Conservation (phyloP, 2,329 filamentous ascomycete species). For the Colletotrichum theobromicola region DNA sequence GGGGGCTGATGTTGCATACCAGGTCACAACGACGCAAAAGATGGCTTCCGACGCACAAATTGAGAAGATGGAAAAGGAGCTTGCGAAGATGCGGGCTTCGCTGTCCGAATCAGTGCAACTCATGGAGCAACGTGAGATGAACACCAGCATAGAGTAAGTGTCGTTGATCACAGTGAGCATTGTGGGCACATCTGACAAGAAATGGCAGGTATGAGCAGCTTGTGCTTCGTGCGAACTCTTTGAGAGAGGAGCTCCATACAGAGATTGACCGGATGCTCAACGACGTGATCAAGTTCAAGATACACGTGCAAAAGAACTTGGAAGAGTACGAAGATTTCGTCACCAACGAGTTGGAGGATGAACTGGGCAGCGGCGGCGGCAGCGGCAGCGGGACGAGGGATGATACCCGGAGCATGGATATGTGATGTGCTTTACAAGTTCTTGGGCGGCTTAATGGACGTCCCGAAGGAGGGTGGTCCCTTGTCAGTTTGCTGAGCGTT, state of each 20-base stretch:
- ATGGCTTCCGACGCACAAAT: conserved; percentile 91
- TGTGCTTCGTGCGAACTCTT: conserved; percentile 78
- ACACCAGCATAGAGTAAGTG: conserved; percentile 89
- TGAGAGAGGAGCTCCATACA: conserved; percentile 97
- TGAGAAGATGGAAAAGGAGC: conserved; percentile 97
- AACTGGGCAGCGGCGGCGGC: conserved; percentile 72
- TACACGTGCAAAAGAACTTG: conserved; percentile 90
- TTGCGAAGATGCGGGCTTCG: conserved; percentile 88
- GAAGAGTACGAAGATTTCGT: conserved; percentile 96
- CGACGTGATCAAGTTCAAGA: conserved; percentile 98
- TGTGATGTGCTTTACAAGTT: conserved; percentile 33
- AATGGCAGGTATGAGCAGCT: conserved; percentile 81
- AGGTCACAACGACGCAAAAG: conserved; percentile 80
- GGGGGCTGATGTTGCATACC: background rate
- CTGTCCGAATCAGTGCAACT: conserved; percentile 87
- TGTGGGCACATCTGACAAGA: background rate
- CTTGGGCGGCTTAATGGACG: conserved; percentile 8
- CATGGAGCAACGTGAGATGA: conserved; percentile 95
- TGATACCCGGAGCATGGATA: conserved; percentile 57
- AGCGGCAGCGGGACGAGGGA: conserved; percentile 60
- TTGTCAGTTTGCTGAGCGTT: conserved; percentile 3
- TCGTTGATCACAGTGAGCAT: background rate
- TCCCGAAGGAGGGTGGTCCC: conserved; percentile 5
- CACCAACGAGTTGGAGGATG: conserved; percentile 88
- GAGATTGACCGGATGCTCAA: conserved; percentile 96